Evolutionary conservation across 441 rosid species (phyloP).

Genomic region (Bruguiera hainesii): DNA sequence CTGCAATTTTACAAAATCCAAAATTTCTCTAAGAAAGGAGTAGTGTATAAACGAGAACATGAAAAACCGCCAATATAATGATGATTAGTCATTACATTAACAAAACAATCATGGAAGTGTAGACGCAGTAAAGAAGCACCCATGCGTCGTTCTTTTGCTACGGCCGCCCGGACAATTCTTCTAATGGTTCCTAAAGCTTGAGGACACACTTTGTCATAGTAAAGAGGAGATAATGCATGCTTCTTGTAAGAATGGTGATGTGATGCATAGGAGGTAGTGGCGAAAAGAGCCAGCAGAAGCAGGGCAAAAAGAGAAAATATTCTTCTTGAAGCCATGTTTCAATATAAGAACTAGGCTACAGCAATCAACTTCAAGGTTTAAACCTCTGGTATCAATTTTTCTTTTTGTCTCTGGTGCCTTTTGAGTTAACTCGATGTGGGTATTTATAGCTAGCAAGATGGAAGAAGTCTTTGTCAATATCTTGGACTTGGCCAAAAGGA

Average conservation of each 20-base stretch:
- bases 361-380: not conserved
- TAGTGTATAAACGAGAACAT: too few species aligned
- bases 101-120: constrained; percentile 60
- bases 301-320: constrained; percentile 7
- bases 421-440: not conserved
- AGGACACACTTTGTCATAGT: constrained; percentile 41
- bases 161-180: constrained; percentile 34
- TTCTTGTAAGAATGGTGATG: too few species aligned
- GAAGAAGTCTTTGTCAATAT: not conserved
- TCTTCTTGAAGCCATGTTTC: constrained; percentile 18
- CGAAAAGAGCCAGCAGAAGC: constrained; percentile 14
- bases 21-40: not conserved
- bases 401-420: not conserved
- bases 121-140: constrained; percentile 56
- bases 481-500: constrained; percentile 11
- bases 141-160: constrained; percentile 44
- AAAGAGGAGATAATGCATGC: constrained; percentile 29
- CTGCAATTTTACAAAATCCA: constrained; percentile 16
- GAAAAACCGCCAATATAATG: not conserved
- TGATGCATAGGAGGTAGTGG: constrained; percentile 19
- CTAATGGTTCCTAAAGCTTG: constrained; percentile 48
- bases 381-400: not conserved
- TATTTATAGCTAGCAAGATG: not conserved
- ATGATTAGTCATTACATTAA: constrained; percentile 30
- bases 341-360: not conserved